Evolutionary conservation across 1,284 basidiomycete species (phyloP), one percentile per base, ranked within the genome.

Genomic region (Boletus sp.): DNA sequence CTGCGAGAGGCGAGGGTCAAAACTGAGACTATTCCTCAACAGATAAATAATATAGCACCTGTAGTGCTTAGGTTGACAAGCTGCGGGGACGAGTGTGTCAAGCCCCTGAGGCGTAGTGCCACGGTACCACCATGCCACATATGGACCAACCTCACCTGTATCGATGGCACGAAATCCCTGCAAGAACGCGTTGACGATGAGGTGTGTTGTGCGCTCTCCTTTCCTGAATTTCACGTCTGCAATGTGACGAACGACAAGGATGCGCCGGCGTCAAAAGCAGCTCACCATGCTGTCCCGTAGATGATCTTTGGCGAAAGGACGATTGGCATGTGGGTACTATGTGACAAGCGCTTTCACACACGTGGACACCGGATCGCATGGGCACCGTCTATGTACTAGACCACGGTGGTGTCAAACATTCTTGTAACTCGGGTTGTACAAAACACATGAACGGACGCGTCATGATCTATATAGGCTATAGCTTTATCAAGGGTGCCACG

Each of bases 131-230:
- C 7, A 39, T 42, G 30, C 48, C 42, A 4, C 45, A 41, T 39
- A 45, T 47, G n/a, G 42, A 54, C 76, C n/a, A n/a, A n/a, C n/a
- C n/a, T 45, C 52, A 81, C 84, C 80, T 60, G 88, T 91, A 59
- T 92, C 89, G 35, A 91, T 80, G 2, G 83, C 88, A 41, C 81
- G 71, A 64, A 91, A 91, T 2, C 90, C 89, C 51, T 80, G 75
- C 40, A 83, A 67, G 39, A 91, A 77, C 2, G 89, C 89, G 44
- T 73, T 73, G 42, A 84, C 68, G 12, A 91, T 87, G 4, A 91
- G 75, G 8, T 73, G 69, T 0, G 78, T 69, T 0, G 90, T 91
- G 13, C 74, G 68, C 44, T 84, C 82, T 61, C 84, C 82, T 71
- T 90, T 90, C 86, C 85, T 83, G 45, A 29, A 36, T 42, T 43